Evolutionary conservation across 1,284 basidiomycete species (phyloP), one percentile per base, ranked within the genome.

Genomic region (Gymnopus androsaceus): DNA sequence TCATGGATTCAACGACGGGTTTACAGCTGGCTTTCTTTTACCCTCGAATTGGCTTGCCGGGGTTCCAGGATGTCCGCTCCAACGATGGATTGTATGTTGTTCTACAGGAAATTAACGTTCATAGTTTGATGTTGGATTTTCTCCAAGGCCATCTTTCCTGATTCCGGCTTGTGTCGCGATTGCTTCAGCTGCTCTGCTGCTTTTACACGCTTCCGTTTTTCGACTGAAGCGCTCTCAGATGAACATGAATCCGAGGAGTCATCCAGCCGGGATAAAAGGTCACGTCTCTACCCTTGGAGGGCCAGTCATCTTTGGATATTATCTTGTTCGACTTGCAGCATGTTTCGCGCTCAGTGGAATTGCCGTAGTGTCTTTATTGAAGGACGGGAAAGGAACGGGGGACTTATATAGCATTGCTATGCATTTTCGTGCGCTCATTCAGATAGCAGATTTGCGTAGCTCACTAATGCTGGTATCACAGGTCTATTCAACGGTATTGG

Each of bases 401-500:
- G 19, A 33, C n/a, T 23, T 9, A 41, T 17, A 23, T 50, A 8
- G 46, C 47, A 6, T 7, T 42, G n/a, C 6, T 41, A 15, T 42
- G 23, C 19, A 51, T 42, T 23, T 56, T 33, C 31, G 54, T 56
- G 27, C 34, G 48, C 14, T 25, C 30, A 27, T 19, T 28, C 27
- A 11, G 21, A 42, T 15, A 15, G 8, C 25, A 23, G 6, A 23
- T 17, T 25, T 37, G n/a, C 21, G 7, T 15, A 15, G 28, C 8
- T 28, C 14, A 7, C 15, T 19, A 11, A 38, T 30, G 15, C 19
- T 4, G 11, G 6, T 14, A n/a, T 28, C n/a, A 17, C 31, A 57
- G 56, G 7, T 52, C 6, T 57, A 57, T 19, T 30, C 50, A 11
- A 42, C 50, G n/a, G 27, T 40, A 17, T 37, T 57, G 3, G 44